These are phyloP conservation scores for Steccherinum ochraceum DNA, from an alignment of 768 basidiomycete genomes.

Conservation along the genomic window DNA sequence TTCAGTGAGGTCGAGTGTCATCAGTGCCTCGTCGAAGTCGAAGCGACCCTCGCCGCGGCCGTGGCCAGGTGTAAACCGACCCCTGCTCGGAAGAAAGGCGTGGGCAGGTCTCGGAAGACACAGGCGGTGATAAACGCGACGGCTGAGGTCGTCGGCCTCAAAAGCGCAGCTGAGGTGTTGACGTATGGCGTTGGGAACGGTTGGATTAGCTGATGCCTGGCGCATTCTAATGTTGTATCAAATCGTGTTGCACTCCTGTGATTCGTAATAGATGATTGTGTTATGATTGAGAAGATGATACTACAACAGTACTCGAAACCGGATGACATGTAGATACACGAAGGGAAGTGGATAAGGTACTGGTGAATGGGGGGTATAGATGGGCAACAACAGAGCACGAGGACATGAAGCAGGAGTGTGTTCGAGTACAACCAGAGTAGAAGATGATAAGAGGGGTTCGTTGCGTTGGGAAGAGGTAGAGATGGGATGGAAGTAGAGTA, in stretches of 20 bases:
- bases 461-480: too few relatives aligned
- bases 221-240: not conserved
- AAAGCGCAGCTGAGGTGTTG: conserved; percentile 55
- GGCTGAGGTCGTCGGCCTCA: conserved; percentile 21
- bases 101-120: conserved; percentile 34
- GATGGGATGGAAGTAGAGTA: too few relatives aligned
- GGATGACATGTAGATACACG: not conserved
- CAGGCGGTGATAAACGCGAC: conserved; percentile 13
- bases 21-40: conserved; percentile 60
- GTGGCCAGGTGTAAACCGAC: conserved; percentile 32
- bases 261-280: too few relatives aligned
- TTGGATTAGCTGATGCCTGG: conserved; percentile 39
- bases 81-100: conserved; percentile 28
- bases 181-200: conserved; percentile 52
- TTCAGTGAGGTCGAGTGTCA: conserved; percentile 68
- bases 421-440: too few relatives aligned
- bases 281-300: too few relatives aligned
- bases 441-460: too few relatives aligned
- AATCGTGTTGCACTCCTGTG: too few relatives aligned
- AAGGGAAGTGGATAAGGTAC: not conserved
- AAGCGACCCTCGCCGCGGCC: conserved; percentile 45
- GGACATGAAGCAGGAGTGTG: too few relatives aligned
- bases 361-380: not conserved
- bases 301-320: too few relatives aligned
- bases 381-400: too few relatives aligned